Conservation (phyloP, 345 rosid genomes). For the Lagerstroemia speciosa region DNA sequence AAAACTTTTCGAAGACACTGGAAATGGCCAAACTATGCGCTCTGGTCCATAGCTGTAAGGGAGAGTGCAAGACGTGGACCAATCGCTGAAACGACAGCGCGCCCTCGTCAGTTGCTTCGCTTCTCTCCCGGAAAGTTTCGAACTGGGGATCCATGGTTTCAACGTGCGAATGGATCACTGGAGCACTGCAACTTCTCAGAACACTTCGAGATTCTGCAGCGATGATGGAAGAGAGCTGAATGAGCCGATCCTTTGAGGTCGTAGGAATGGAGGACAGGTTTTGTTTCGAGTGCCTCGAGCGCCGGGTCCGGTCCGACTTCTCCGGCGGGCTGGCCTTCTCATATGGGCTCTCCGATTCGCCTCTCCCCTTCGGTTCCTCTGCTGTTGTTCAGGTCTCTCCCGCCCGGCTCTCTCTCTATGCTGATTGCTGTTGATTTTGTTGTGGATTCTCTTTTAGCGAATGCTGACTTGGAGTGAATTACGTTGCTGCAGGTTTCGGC, state of each 20-base stretch:
- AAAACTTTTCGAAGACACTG: neutral
- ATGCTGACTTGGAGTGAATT: neutral
- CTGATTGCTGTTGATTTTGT: neutral
- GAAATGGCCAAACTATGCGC: too few relatives aligned
- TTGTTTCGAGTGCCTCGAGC: conserved; percentile 74
- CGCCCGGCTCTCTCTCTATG: neutral
- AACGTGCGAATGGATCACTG: neutral
- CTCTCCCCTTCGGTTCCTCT: conserved; percentile 65
- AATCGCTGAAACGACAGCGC: neutral
- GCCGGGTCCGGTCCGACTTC: conserved; percentile 56
- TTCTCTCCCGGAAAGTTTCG: neutral
- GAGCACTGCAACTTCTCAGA: neutral
- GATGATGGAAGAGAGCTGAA: neutral
- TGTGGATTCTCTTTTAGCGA: neutral
- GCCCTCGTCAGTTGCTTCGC: neutral
- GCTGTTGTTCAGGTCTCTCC: conserved; percentile 60
- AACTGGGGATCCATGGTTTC: neutral
- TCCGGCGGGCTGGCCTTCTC: conserved; percentile 48
- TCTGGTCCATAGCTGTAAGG: neutral
- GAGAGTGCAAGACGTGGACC: neutral
- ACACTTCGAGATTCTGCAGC: neutral
- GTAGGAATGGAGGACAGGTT: conserved; percentile 7
- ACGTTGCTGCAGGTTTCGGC: conserved; percentile 32
- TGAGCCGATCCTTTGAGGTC: neutral
- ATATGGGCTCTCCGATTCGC: conserved; percentile 57